phyloP scores from a whole-genome alignment of 2,329 filamentous ascomycete genomes.

The Pseudohalonectria lignicola region DNA sequence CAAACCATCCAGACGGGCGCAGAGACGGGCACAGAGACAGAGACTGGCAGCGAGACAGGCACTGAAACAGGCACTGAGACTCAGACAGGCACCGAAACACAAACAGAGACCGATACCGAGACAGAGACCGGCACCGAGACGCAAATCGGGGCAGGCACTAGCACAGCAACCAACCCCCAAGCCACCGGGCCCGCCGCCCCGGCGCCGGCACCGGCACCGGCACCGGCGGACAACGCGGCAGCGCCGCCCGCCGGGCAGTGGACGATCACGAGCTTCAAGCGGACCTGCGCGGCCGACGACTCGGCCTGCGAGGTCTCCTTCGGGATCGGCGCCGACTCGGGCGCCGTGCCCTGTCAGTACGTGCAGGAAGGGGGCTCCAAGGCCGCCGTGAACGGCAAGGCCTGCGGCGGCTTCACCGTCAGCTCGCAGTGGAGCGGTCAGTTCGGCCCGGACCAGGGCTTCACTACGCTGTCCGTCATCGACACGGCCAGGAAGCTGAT shows the following conservation, averaged over 20 bases:
- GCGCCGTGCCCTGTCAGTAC: conserved; percentile 25
- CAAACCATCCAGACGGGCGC: no score
- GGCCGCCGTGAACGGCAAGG: conserved; percentile 25
- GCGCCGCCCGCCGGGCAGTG: conserved; percentile 21
- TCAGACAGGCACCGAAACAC: no score
- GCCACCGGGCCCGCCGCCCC: neutral
- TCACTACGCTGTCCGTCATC: conserved; percentile 42
- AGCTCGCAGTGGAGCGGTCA: conserved; percentile 44
- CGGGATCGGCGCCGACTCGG: conserved; percentile 15
- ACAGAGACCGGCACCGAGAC: no score
- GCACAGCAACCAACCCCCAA: no score
- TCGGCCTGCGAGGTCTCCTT: conserved; percentile 32
- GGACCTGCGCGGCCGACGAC: conserved; percentile 25
- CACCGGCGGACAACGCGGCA: conserved; percentile 5
- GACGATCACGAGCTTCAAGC: conserved; percentile 28
- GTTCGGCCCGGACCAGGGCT: conserved; percentile 39
- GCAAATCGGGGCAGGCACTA: no score
- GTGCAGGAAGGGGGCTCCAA: conserved; percentile 18
- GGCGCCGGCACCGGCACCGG: neutral
- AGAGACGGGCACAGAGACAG: no score
- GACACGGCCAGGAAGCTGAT: conserved; percentile 31
- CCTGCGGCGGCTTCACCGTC: conserved; percentile 38
- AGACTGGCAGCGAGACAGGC: no score
- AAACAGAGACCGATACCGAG: no score
- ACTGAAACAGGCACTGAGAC: no score